A percentile compares a stretch with the other conserved stretches of the same genome.
phyloP scores from a whole-genome alignment of 2,329 filamentous ascomycete genomes.

The Westerdykella sp. region DNA sequence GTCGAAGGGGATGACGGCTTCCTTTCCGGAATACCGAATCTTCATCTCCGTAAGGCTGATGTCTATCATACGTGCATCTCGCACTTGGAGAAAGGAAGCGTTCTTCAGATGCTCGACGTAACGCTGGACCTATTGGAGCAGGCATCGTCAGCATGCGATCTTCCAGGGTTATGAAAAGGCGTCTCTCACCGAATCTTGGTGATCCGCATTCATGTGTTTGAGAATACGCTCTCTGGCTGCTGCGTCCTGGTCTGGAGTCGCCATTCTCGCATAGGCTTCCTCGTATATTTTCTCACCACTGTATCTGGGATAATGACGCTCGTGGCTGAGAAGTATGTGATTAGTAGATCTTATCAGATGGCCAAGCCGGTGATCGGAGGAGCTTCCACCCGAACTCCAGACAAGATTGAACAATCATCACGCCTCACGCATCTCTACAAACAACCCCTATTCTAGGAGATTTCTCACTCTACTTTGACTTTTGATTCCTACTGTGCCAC shows the following conservation, averaged over 20 bases:
- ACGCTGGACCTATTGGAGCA: conserved; percentile 49
- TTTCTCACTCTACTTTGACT: too few species aligned
- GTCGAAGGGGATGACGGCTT: conserved; percentile 53
- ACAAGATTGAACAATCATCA: too few species aligned
- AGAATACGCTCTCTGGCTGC: conserved; percentile 58
- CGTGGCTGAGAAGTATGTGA: too few species aligned
- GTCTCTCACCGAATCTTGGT: conserved; percentile 55
- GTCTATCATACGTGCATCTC: conserved; percentile 57
- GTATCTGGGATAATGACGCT: too few species aligned
- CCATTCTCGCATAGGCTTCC: conserved; percentile 10
- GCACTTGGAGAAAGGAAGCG: conserved; percentile 51
- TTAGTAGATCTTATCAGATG: too few species aligned
- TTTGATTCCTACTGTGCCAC: too few species aligned
- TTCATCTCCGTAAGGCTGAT: conserved; percentile 59
- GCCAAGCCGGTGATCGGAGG: too few species aligned
- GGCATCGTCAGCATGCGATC: conserved; percentile 4
- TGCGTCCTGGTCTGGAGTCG: conserved; percentile 37
- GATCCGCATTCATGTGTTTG: conserved; percentile 82
- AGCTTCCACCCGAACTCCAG: too few species aligned
- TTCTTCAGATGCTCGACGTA: conserved; percentile 70
- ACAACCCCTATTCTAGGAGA: too few species aligned
- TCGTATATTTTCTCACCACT: too few species aligned
- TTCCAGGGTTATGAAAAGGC: background rate
- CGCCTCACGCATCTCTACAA: too few species aligned
- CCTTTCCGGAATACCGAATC: conserved; percentile 49